These are phyloP conservation scores for Ascochyta rabiei DNA, from an alignment of 2,329 filamentous ascomycete species.

Conservation along the genomic window DNA sequence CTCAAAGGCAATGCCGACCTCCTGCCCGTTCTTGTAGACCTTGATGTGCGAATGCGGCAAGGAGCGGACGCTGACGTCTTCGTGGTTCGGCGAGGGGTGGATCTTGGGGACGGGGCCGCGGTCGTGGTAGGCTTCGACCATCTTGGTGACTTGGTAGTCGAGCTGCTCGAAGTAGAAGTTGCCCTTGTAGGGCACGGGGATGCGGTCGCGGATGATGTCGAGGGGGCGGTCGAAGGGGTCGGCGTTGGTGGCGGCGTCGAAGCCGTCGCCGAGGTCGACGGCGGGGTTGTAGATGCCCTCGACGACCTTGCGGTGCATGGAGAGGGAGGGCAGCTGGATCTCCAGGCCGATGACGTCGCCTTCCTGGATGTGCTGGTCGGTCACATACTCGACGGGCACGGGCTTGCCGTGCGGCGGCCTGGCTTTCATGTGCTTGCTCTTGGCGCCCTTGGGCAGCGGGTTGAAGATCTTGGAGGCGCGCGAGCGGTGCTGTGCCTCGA, in stretches of 20 bases:
- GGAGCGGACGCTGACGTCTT: conserved; percentile 76
- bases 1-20: conserved; percentile 86
- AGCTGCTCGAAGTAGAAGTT: conserved; percentile 94
- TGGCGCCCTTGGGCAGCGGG: conserved; percentile 45
- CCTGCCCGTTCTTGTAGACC: conserved; percentile 88
- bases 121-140: conserved; percentile 72
- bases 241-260: conserved; percentile 53
- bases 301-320: conserved; percentile 86
- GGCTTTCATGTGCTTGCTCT: conserved; percentile 49
- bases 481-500: conserved; percentile 92
- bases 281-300: conserved; percentile 86
- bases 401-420: conserved; percentile 44
- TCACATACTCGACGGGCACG: conserved; percentile 55
- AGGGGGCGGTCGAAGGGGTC: conserved; percentile 59
- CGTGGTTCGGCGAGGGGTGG: conserved; percentile 76
- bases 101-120: conserved; percentile 63
- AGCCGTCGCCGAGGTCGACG: conserved; percentile 69
- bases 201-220: conserved; percentile 92
- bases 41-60: conserved; percentile 85
- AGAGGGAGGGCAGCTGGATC: conserved; percentile 85
- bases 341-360: conserved; percentile 95
- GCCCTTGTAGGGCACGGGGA: conserved; percentile 91
- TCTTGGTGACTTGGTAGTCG: conserved; percentile 85
- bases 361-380: conserved; percentile 78
- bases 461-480: conserved; percentile 83